Evolutionary conservation across 2,329 filamentous ascomycete species (phyloP), one percentile per base, ranked within the genome.

Genomic region (Aspergillus hortae): DNA sequence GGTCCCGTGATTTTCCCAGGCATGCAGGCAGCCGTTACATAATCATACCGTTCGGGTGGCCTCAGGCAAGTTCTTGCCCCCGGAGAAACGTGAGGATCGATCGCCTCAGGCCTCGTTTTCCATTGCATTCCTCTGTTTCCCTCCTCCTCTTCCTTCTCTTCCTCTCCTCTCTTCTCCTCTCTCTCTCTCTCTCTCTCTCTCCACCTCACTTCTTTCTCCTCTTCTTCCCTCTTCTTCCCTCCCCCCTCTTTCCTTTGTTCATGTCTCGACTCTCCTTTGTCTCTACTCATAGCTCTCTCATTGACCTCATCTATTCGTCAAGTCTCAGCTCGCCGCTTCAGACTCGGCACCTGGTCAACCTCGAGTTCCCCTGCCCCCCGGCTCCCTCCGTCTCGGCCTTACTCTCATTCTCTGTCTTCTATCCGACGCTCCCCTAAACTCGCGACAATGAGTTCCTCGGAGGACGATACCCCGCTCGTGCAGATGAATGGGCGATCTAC

Each of bases 391-490:
- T 40, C 44, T 47, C 56, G 52, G 56, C 53, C 40, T 53, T 51
- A 42, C 42, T 47, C 57, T 25, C 55, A 58, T 47, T 56, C 49
- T 49, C 43, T 49, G 35, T 47, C 53, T 46, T 60, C 48, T 50
- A 23, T 51, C 36, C 56, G 56, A 36, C 49, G 19, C 32, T 53
- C 51, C 54, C 51, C 46, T 38, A n/a, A 38, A 17, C 35, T 38
- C 54, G 46, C 51, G 27, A 73, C 49, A 57, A 83, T 84, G 80
- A 81, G 78, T 61, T 83, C 81, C 14, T 94, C 90, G 27, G 90
- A 92, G 65, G 90, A 95, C 67, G 90, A 95, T 71, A 82, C 81
- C 76, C 91, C 91, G 72, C 82, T 95, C 62, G 82, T 87, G 53
- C 71, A 67, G 71, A 67, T 78, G 56, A 88, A 88, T 74, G 85